phyloP scores from a whole-genome alignment of 2,329 filamentous ascomycete species.

The Lachnellula occidentalis region DNA sequence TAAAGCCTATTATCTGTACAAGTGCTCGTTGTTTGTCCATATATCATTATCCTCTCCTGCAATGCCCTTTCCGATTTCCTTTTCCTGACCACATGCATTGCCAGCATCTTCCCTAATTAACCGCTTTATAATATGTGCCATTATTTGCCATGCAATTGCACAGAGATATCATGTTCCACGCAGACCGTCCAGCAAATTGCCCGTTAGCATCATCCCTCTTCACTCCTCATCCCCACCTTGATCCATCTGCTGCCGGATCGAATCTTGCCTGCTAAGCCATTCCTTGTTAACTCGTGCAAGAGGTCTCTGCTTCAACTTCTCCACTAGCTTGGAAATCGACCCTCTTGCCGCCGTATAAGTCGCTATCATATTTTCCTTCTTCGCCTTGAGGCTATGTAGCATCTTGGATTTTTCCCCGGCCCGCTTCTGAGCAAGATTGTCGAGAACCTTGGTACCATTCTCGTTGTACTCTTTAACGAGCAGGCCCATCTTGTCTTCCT shows the following conservation, averaged over 20 bases:
- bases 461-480: constrained; percentile 27
- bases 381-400: constrained; percentile 10
- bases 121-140: neutral
- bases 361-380: constrained; percentile 17
- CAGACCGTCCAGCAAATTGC: neutral
- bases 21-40: neutral
- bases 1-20: neutral
- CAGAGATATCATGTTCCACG: neutral
- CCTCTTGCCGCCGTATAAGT: constrained; percentile 19
- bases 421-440: constrained; percentile 16
- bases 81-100: too few relatives aligned
- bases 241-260: constrained; percentile 17
- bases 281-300: constrained; percentile 16
- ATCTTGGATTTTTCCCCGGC: constrained; percentile 15
- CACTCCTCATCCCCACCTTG: constrained; percentile 8
- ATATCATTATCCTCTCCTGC: neutral
- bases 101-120: neutral
- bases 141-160: neutral
- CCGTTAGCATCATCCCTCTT: neutral
- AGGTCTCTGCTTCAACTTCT: constrained; percentile 15
- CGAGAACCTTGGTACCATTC: constrained; percentile 24
- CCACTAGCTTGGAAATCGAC: constrained; percentile 8
- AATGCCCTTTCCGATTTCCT: neutral
- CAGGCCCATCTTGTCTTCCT: constrained; percentile 27
- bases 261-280: constrained; percentile 24